Base-by-base conservation (phyloP, 208 protist genomes). In the Wallacemonas sp. region DNA sequence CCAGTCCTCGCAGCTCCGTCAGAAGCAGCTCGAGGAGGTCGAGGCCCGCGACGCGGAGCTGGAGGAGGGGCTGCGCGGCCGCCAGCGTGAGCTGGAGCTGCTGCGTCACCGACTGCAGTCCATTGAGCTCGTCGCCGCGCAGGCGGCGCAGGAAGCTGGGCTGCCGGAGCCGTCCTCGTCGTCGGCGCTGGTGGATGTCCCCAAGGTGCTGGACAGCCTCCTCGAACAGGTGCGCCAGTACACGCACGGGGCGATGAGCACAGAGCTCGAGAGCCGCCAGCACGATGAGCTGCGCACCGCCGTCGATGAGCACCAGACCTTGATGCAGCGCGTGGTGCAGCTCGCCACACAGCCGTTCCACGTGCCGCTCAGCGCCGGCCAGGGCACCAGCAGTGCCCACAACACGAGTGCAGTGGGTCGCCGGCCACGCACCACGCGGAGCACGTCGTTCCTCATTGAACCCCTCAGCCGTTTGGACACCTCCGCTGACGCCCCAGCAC, bases 131-230 rank as follows among this genome's bases (percentile, higher is more conserved):
- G 62, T 76, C 55, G 71, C 67, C 18, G 52, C 31, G 41, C 74
- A 79, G 42, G 81, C 65, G 1, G 84, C 73, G 18, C 29, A 62
- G 23, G 77, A 81, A 29, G 70, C 71, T 8, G 79, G 77, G 5
- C 33, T 83, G 14, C 46, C 67, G 12, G 46, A 46, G 22, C 46
- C 62, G 11, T 26, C 38, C 14, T 65, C 54, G 31, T 25, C 57
- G 0, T 26, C 54, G 11, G 54, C 20, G 12, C 7, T 28, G 4
- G 70, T 73, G 8, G 61, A 76, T 12, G 74, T 84, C 29, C 66
- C 68, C 48, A 31, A 57, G 32, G 74, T 84, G 10, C 33, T 87
- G 26, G 73, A 81, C 36, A 70, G 67, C 48, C 62, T 87, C n/a
- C 70, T 82, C 12, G 70, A 74, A n/a, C 59, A 74, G 26, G 65